Evolutionary conservation across 169 alveolate species (phyloP), one percentile per base, ranked within the genome.

Genomic region (Theileria equi): DNA sequence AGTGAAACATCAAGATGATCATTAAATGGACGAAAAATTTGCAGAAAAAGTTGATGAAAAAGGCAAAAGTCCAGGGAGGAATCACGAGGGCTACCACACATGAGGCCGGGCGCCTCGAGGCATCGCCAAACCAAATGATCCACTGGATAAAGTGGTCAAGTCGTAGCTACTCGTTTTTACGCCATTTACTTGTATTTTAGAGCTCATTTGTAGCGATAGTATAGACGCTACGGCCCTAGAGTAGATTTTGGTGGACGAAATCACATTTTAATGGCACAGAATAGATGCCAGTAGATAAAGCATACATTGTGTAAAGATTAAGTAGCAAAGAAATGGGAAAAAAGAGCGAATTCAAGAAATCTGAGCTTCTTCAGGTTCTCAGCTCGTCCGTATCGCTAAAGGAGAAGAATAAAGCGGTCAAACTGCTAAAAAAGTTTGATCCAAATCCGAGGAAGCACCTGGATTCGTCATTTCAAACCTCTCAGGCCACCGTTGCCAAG

Each of bases 401-500:
- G 77, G 91, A 84, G 36, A 80, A 81, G 61, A 84, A 84, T 59
- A 66, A 47, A 44, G 91, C 91, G 0, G 88, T 84, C 19, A 84
- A 84, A 35, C 49, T 84, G 32, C 57, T 84, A 47, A 84, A 80
- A 50, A 84, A 80, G 62, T 84, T 84, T 44, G 91, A 84, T 60
- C 91, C 91, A 8, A 72, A 80, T 29, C 91, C 91, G 3, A 80
- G 69, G 73, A 84, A 84, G 47, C 91, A 84, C 50, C 54, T 84
- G 40, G 91, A 84, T 43, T 54, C 69, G 5, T 74, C 86, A 34
- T 84, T 84, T 63, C 84, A 84, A 44, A 44, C 88, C 13, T 64
- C 62, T 36, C 77, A 77, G 61, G 88, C 81, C 21, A 71, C 80
- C 25, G 89, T 80, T 13, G 59, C 82, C 34, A 84, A 79, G 44